Conservation (phyloP, 192 early-diverging fungal genomes). For the Coemansia sp. region DNA sequence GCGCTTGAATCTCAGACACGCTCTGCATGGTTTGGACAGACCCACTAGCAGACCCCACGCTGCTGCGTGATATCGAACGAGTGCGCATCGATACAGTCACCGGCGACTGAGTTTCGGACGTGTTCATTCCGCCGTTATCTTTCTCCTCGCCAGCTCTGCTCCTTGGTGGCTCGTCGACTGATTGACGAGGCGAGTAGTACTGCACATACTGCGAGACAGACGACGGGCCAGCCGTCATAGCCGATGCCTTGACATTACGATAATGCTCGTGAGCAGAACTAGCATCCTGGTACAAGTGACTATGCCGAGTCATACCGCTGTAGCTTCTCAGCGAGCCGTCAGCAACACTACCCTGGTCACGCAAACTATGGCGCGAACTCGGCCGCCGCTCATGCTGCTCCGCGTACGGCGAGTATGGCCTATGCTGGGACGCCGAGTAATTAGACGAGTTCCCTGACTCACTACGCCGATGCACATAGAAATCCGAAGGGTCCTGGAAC, state of each 20-base stretch:
- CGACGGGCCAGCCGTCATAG: not conserved
- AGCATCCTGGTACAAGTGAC: not conserved
- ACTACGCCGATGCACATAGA: slow-evolving; percentile 19
- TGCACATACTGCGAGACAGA: slow-evolving; percentile 12
- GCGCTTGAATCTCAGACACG: not conserved
- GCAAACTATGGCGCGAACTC: slow-evolving; percentile 7
- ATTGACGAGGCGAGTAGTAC: slow-evolving; percentile 5
- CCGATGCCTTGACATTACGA: not conserved
- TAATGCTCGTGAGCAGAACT: slow-evolving; percentile 4
- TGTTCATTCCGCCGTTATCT: not conserved
- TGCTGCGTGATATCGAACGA: slow-evolving; percentile 46
- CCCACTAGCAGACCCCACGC: slow-evolving; percentile 14
- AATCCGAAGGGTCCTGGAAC: not conserved
- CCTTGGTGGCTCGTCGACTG: not conserved
- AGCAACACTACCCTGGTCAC: not conserved
- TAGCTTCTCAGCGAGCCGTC: not conserved
- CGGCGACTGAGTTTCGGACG: slow-evolving; percentile 11
- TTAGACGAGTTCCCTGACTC: slow-evolving; percentile 14
- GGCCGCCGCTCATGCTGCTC: slow-evolving; percentile 4
- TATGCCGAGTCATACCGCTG: not conserved
- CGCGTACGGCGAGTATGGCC: slow-evolving; percentile 8
- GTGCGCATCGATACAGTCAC: slow-evolving; percentile 30
- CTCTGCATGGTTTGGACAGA: slow-evolving; percentile 22
- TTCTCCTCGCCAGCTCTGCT: not conserved
- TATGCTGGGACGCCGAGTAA: slow-evolving; percentile 10